These are phyloP conservation scores for Arachnomyces sp. DNA, from an alignment of 2,329 filamentous ascomycete genomes.

Conservation along the genomic window DNA sequence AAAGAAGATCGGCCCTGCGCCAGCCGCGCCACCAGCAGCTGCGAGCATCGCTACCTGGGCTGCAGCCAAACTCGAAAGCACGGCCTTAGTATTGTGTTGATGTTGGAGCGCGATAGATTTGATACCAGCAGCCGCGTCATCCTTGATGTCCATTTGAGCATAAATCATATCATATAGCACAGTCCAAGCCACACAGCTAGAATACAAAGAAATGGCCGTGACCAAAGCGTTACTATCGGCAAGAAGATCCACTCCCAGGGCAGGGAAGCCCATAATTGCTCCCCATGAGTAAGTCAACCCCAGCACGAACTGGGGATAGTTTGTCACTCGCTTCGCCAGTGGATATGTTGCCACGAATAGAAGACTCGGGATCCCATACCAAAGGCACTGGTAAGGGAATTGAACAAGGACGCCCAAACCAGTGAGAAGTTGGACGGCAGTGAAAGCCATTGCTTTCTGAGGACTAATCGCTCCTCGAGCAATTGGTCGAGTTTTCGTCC, in stretches of 20 bases:
- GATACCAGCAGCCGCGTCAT: constrained; percentile 43
- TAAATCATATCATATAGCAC: constrained; percentile 46
- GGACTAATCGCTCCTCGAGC: constrained; percentile 45
- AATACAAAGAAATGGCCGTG: constrained; percentile 37
- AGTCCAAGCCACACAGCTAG: constrained; percentile 43
- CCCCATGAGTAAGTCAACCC: constrained; percentile 47
- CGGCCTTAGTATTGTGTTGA: constrained; percentile 39
- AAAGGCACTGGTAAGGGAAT: constrained; percentile 36
- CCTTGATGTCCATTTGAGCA: constrained; percentile 46
- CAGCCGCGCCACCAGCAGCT: constrained; percentile 39
- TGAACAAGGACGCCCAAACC: constrained; percentile 37
- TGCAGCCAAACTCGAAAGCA: constrained; percentile 34
- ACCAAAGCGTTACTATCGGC: constrained; percentile 27
- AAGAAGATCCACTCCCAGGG: constrained; percentile 40
- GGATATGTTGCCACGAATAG: constrained; percentile 43
- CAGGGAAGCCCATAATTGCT: constrained; percentile 42
- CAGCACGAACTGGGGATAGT: constrained; percentile 47
- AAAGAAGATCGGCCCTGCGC: constrained; percentile 53
- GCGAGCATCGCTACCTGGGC: constrained; percentile 37
- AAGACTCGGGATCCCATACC: constrained; percentile 37
- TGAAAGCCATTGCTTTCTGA: constrained; percentile 37
- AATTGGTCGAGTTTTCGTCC: constrained; percentile 46
- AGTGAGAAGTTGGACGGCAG: constrained; percentile 35
- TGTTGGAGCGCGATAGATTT: constrained; percentile 45
- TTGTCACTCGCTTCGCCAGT: constrained; percentile 45